These are phyloP conservation scores for Mycena crocata DNA, from an alignment of 768 basidiomycete genomes.

Conservation along the genomic window DNA sequence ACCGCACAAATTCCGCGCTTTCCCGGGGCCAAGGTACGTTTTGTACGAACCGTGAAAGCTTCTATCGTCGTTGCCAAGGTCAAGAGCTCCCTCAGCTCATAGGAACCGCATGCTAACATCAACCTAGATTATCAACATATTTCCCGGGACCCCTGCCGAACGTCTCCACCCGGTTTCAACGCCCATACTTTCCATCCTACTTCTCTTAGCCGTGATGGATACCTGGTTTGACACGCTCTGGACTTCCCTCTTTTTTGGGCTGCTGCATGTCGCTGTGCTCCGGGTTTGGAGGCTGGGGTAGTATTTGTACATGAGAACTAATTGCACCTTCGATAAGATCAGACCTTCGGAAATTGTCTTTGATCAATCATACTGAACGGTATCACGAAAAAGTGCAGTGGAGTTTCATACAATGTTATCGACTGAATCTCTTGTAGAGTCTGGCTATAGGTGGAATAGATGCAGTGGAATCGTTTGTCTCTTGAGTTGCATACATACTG, in stretches of 20 bases:
- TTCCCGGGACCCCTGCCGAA: conserved; percentile 39
- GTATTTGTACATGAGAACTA: conserved; percentile 23
- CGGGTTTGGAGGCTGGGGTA: conserved; percentile 30
- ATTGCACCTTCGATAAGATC: not conserved
- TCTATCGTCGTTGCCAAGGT: conserved; percentile 27
- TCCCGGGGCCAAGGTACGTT: not conserved
- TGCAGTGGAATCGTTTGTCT: too few relatives aligned
- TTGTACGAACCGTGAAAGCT: conserved; percentile 15
- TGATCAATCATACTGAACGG: not conserved
- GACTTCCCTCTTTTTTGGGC: conserved; percentile 51
- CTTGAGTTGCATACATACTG: too few relatives aligned
- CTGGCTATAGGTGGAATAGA: too few relatives aligned
- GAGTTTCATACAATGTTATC: too few relatives aligned
- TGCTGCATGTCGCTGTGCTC: conserved; percentile 50
- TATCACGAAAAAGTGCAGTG: too few relatives aligned
- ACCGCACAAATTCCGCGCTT: conserved; percentile 3
- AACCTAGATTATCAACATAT: conserved; percentile 34
- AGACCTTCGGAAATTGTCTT: not conserved
- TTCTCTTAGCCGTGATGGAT: conserved; percentile 56
- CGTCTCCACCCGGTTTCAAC: conserved; percentile 40
- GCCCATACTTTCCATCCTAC: conserved; percentile 42
- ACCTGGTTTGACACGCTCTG: conserved; percentile 55
- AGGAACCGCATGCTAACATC: not conserved
- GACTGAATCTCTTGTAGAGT: too few relatives aligned
- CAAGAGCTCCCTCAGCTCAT: not conserved